Base-by-base conservation (phyloP, 441 rosid genomes). In the Heliophila coronopifolia region DNA sequence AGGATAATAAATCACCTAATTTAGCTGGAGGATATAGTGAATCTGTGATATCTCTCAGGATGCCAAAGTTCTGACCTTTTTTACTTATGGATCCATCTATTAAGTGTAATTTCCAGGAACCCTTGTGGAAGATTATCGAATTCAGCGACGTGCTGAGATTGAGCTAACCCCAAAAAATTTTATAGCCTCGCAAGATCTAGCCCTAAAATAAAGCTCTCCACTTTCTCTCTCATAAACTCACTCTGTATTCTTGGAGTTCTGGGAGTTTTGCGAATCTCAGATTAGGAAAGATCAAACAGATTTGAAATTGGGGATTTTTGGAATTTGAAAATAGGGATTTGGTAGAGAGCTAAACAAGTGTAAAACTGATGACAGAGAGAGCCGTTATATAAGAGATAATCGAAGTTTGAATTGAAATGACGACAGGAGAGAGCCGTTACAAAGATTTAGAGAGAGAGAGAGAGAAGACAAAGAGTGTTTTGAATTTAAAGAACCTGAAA, bases 391-490 rank as follows among this genome's bases (percentile, higher is more conserved):
- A 31, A 7, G 31, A 51, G 51, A 25, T 2, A 33, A 63, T 3
- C 8, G 1, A 34, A 56, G 28, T 56, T 64, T 64, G 59, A 64
- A 64, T 49, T 64, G 59, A 64, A 56, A 49, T 64, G 48, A 42
- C 53, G 58, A 63, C 46, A 63, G 35, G 12, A 56, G 63, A 56
- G 58, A 64, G 69, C 69, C 69, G 69, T 64, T 64, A 52, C 62
- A 33, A 48, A 63, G 22, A 5, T 30, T 5, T n/a, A 52, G 26
- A 38, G 27, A 51, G 46, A 26, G 31, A 54, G 48, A 55, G 22
- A 61, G 38, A 42, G 12, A 5, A 16, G 50, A 24, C 17, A 38
- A 18, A 63, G 50, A 41, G 22, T 12, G 52, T 25, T 63, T 61
- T 61, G 59, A 61, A 61, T 50, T 45, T 43, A 19, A 42, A 7